These are phyloP conservation scores for Yamadazyma insecticola DNA, from an alignment of 805 yeast genomes.

Conservation along the genomic window DNA sequence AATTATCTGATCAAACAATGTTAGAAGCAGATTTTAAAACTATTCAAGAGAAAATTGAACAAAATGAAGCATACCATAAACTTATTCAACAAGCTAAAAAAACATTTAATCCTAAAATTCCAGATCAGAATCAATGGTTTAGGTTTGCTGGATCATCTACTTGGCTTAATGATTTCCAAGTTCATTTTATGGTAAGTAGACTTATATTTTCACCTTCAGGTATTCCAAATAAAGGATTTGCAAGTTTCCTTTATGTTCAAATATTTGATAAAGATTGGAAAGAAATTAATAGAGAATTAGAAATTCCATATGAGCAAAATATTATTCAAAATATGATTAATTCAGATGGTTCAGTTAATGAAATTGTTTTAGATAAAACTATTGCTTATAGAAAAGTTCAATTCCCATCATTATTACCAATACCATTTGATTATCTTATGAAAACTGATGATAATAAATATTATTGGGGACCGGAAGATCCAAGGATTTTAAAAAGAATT, in stretches of 20 bases:
- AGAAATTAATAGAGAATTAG: conserved; percentile 16
- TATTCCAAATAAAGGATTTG: conserved; percentile 19
- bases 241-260: conserved; percentile 21
- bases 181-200: conserved; percentile 27
- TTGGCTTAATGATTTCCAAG: conserved; percentile 27
- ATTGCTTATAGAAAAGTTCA: conserved; percentile 12
- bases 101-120: conserved; percentile 16
- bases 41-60: conserved; percentile 8
- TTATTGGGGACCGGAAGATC: conserved; percentile 42
- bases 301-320: conserved; percentile 15
- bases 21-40: conserved; percentile 14
- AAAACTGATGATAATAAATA: conserved; percentile 8
- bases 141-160: conserved; percentile 29
- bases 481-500: conserved; percentile 35
- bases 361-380: conserved; percentile 6
- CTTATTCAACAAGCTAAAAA: conserved; percentile 13
- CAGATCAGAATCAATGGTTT: conserved; percentile 23
- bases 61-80: conserved; percentile 9
- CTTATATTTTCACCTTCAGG: conserved; percentile 21
- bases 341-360: conserved; percentile 13
- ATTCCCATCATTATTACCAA: conserved; percentile 16
- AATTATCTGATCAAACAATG: conserved; percentile 11
- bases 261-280: conserved; percentile 17
- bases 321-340: conserved; percentile 9
- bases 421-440: conserved; percentile 11